Conservation (phyloP, 768 basidiomycete genomes). For the Tricholoma sp. region DNA sequence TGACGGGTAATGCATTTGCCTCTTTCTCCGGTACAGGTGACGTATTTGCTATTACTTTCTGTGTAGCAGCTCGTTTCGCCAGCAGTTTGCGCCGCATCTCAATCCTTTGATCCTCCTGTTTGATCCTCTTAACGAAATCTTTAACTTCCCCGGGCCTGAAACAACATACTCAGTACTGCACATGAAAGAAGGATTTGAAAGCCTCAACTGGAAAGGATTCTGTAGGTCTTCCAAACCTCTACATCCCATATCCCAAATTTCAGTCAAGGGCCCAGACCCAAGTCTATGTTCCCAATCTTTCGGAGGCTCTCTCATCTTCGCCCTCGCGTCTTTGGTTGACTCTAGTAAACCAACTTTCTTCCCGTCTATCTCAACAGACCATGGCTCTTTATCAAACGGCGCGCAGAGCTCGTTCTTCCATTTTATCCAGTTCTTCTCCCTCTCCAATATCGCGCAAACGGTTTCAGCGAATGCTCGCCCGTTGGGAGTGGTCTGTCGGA, state of each 20-base stretch:
- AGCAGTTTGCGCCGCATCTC: slow-evolving; percentile 42
- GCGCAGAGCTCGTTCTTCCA: slow-evolving; percentile 86
- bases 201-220: slow-evolving; percentile 58
- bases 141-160: slow-evolving; percentile 67
- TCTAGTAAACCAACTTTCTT: slow-evolving; percentile 54
- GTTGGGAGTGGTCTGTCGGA: slow-evolving; percentile 72
- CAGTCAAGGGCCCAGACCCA: slow-evolving; percentile 68
- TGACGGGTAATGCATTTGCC: slow-evolving; percentile 8
- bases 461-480: slow-evolving; percentile 76
- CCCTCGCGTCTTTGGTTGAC: slow-evolving; percentile 47
- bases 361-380: slow-evolving; percentile 45
- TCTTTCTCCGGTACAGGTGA: slow-evolving; percentile 13
- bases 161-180: slow-evolving; percentile 3
- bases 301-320: slow-evolving; percentile 51
- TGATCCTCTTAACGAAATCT: slow-evolving; percentile 67
- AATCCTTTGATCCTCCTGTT: slow-evolving; percentile 60
- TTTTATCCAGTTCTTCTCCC: slow-evolving; percentile 86
- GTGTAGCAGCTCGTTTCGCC: slow-evolving; percentile 26
- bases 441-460: slow-evolving; percentile 61
- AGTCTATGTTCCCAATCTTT: slow-evolving; percentile 59
- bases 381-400: slow-evolving; percentile 72
- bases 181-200: background rate
- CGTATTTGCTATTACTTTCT: slow-evolving; percentile 22
- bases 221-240: slow-evolving; percentile 57
- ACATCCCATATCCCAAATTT: slow-evolving; percentile 84